A percentile compares a stretch with the other conserved stretches of the same genome.
Evolutionary conservation across 129 eudicot species (phyloP).

Genomic region (Centaurea solstitialis): DNA sequence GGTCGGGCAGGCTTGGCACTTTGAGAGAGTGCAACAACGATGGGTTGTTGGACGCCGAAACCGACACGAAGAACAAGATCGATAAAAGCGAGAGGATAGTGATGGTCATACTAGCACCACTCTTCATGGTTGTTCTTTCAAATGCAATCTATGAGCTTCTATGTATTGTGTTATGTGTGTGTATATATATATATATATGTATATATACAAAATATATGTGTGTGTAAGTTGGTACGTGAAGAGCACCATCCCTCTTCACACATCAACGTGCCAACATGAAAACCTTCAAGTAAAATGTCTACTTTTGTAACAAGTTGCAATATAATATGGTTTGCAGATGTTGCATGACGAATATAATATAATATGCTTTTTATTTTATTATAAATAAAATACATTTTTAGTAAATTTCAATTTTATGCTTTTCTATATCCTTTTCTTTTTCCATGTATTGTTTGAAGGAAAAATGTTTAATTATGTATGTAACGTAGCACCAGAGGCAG

Average conservation of each 20-base stretch:
- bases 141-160: slow-evolving; percentile 7
- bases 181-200: neutral
- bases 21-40: slow-evolving; percentile 18
- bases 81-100: neutral
- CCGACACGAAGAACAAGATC: neutral
- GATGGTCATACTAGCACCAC: neutral
- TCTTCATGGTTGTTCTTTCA: slow-evolving; percentile 14
- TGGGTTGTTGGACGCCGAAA: slow-evolving; percentile 19
- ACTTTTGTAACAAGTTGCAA: neutral
- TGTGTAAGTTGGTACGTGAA: slow-evolving; percentile 18
- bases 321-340: neutral
- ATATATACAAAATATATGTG: neutral
- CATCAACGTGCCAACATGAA: slow-evolving; percentile 38
- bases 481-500: too few species aligned
- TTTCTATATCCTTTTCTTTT: too few species aligned
- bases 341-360: neutral
- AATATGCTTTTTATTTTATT: too few species aligned
- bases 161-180: neutral
- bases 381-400: too few species aligned
- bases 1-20: slow-evolving; percentile 26
- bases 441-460: too few species aligned
- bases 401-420: too few species aligned
- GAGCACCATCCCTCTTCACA: slow-evolving; percentile 17
- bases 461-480: too few species aligned
- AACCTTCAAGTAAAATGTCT: neutral